Evolutionary conservation across 2,329 filamentous ascomycete species (phyloP), one percentile per base, ranked within the genome.

Genomic region (Ambrosiella beaveri): DNA sequence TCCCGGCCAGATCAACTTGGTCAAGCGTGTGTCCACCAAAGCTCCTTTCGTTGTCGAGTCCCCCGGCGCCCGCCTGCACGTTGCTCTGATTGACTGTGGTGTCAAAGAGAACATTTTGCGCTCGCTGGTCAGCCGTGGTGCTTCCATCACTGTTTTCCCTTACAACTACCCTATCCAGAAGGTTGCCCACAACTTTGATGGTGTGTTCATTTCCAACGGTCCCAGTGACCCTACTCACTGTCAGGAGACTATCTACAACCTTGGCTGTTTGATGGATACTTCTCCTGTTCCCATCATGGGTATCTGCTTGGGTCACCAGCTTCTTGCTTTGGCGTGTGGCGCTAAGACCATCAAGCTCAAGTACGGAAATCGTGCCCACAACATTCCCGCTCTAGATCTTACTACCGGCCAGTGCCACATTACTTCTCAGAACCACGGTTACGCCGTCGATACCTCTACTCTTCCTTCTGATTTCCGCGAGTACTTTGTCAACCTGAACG

Each of bases 41-140:
- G 87, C 90, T 63, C 93, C 93, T 47, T 98, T 97, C 76, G 88
- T 97, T 66, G 86, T 97, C 63, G 85, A 87, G 70, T 89, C 90
- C 56, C 80, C 83, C 38, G 80, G 85, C 64, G 88, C 91, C 63
- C 82, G 85, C 66, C 84, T 88, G 70, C 93, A 98, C 74, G 82
- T 98, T 65, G 93, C 91, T 60, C 79, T 98, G 64, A 85, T 98
- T 68, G 93, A 98, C 74, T 98, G 93, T 68, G 93, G 93, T 76
- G 93, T 97, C 65, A 98, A 98, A 81, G 93, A 98, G 80, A 98
- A 98, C 76, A 98, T 98, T 66, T 83, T 98, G 61, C 88, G 93
- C 67, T 94, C 87, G 70, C 78, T 98, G 61, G 90, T 97, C 67
- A 84, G 80, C 72, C 89, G 93, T 63, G 93, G 93, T 61, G 88